These are phyloP conservation scores for Talaromyces atroroseus DNA, from an alignment of 2,329 filamentous ascomycete species.

Conservation along the genomic window DNA sequence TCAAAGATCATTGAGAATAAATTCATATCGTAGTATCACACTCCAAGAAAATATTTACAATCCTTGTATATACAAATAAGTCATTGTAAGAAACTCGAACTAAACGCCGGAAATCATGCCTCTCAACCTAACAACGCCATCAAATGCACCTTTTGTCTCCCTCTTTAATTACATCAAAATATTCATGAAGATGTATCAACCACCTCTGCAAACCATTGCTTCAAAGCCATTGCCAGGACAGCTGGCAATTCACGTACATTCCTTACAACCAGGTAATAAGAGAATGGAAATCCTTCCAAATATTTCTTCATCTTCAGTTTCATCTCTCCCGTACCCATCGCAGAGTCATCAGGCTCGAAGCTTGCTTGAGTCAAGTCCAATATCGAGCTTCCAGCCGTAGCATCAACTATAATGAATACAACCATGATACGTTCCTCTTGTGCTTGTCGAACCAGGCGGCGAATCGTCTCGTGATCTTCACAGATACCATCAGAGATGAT, in stretches of 20 bases:
- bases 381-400: constrained; percentile 54
- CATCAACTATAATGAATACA: constrained; percentile 94
- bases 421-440: constrained; percentile 95
- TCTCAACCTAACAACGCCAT: constrained; percentile 2
- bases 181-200: constrained; percentile 41
- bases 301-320: constrained; percentile 80
- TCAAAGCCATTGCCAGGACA: constrained; percentile 78
- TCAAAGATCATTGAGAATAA: neutral
- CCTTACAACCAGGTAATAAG: constrained; percentile 92
- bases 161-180: neutral
- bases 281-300: constrained; percentile 92
- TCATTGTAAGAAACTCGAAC: neutral
- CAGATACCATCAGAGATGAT: constrained; percentile 93
- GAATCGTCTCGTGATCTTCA: constrained; percentile 78
- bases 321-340: constrained; percentile 53
- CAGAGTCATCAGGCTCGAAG: constrained; percentile 62
- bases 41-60: neutral
- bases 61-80: neutral
- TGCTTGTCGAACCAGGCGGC: constrained; percentile 76
- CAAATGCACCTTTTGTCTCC: constrained; percentile 13
- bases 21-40: neutral
- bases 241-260: constrained; percentile 85
- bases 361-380: constrained; percentile 82
- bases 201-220: constrained; percentile 88
- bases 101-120: constrained; percentile 6